phyloP scores from a whole-genome alignment of 805 yeast genomes.

The Wickerhamomyces bisporus region DNA sequence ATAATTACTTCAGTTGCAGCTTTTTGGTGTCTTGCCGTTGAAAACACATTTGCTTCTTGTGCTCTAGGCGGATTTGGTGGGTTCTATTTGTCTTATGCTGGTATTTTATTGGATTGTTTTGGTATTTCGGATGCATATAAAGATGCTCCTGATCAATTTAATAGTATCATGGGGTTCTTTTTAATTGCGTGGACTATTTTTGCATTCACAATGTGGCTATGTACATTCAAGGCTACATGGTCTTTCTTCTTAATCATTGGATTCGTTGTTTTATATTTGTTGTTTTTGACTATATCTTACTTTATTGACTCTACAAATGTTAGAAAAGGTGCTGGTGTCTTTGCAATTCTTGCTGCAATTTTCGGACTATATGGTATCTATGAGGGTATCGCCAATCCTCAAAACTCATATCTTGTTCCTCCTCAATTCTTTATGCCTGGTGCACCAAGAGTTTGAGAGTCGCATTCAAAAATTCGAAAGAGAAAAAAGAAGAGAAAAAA shows the following conservation, averaged over 20 bases:
- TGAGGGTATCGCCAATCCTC: slow-evolving; percentile 35
- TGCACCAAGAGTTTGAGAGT: not conserved
- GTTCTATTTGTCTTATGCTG: slow-evolving; percentile 48
- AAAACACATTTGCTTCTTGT: slow-evolving; percentile 53
- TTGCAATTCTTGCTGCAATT: slow-evolving; percentile 38
- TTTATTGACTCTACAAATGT: slow-evolving; percentile 31
- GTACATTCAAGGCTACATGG: slow-evolving; percentile 47
- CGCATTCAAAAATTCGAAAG: too few relatives aligned
- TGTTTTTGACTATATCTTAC: slow-evolving; percentile 40
- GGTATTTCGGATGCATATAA: slow-evolving; percentile 35
- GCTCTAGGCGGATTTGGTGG: slow-evolving; percentile 51
- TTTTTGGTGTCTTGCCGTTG: slow-evolving; percentile 42
- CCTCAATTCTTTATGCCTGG: slow-evolving; percentile 14
- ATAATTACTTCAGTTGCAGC: slow-evolving; percentile 46
- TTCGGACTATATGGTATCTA: slow-evolving; percentile 42
- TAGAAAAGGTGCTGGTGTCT: slow-evolving; percentile 43
- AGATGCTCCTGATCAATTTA: slow-evolving; percentile 30
- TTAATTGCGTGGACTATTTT: slow-evolving; percentile 49
- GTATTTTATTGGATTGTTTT: slow-evolving; percentile 39
- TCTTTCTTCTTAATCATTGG: slow-evolving; percentile 31
- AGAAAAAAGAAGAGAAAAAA: too few relatives aligned
- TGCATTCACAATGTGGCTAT: slow-evolving; percentile 39
- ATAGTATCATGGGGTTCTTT: slow-evolving; percentile 43
- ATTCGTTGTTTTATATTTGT: slow-evolving; percentile 12
- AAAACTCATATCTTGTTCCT: slow-evolving; percentile 8